Evolutionary conservation across 2,329 filamentous ascomycete species (phyloP).

Genomic region (Tympanopsis confertula): DNA sequence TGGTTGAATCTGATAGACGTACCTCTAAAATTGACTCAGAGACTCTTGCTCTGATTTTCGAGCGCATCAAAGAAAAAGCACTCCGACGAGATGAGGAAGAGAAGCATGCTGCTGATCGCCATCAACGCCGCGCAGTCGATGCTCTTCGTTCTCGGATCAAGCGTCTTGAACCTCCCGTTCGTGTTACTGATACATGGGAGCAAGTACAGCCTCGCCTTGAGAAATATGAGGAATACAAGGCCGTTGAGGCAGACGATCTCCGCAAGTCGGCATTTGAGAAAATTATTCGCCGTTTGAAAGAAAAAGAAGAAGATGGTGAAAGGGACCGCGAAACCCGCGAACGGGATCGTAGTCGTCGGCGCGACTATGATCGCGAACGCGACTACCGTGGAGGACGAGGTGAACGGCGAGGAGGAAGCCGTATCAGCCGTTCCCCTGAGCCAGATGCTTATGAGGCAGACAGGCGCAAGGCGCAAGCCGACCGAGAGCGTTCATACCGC

Average conservation of each 20-base stretch:
- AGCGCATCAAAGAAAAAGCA: constrained; percentile 68
- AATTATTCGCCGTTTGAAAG: constrained; percentile 76
- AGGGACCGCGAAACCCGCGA: constrained; percentile 49
- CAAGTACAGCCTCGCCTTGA: constrained; percentile 70
- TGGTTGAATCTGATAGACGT: constrained; percentile 76
- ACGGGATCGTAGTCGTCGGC: background rate
- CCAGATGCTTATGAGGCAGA: constrained; percentile 91
- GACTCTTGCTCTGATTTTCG: constrained; percentile 69
- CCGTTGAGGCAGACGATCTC: constrained; percentile 70
- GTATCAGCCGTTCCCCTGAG: constrained; percentile 80
- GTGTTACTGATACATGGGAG: constrained; percentile 73
- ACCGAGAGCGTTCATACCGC: constrained; percentile 85
- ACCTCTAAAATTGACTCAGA: constrained; percentile 80
- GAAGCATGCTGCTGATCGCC: constrained; percentile 1
- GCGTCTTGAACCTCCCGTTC: constrained; percentile 75
- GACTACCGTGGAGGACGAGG: constrained; percentile 49
- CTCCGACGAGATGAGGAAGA: constrained; percentile 66
- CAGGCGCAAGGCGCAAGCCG: constrained; percentile 81
- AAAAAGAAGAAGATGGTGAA: constrained; percentile 77
- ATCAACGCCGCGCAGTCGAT: constrained; percentile 76
- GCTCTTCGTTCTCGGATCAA: constrained; percentile 77
- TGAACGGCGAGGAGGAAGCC: constrained; percentile 41
- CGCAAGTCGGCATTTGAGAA: constrained; percentile 83
- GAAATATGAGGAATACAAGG: constrained; percentile 73
- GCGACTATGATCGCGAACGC: constrained; percentile 2